Evolutionary conservation across 495 filamentous ascomycete species (phyloP), one percentile per base, ranked within the genome.

Genomic region (Penicillium paxilli): DNA sequence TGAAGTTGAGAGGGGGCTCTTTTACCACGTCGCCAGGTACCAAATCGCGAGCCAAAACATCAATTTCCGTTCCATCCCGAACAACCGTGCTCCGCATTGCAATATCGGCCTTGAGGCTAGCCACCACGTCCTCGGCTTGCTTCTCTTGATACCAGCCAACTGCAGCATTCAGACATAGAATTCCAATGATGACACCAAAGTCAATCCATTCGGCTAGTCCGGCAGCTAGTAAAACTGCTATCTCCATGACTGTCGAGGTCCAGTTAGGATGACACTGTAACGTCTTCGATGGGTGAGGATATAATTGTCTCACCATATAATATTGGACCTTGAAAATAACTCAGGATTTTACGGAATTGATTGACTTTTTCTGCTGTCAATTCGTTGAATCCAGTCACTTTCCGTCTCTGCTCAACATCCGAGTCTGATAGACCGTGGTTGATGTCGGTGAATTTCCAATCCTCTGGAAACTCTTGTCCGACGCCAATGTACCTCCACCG

Each of bases 101-200:
- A 67, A 92, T 92, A 58, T 91, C 88, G 60, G 87, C 88, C 65
- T 90, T 91, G 10, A 92, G 76, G 65, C 80, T 85, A 9, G 87
- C 87, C 55, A 92, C 88, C 42, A 92, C 86, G 73, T 92, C 88
- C 21, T 86, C 88, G 32, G 88, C 88, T 68, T 90, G 87, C 67
- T 90, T 91, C 67, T 92, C 88, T 62, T 92, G 88, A 63, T 91
- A 92, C 83, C 87, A 92, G 60, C 88, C 88, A 54, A 91, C 88
- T 46, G 74, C 52, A 25, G 88, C 88, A 67, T 92, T 92, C 51
- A 92, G 77, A 58, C 86, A 73, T 21, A 92, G 69, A 58, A 92
- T 90, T 67, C 85, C 88, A 52, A 88, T 86, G 69, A 92, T 92
- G 62, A 92, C 87, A 77, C 88, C 88, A 51, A 91, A 88, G 68